A percentile compares a stretch with the other conserved stretches of the same genome.
Evolutionary conservation across 2,329 filamentous ascomycete genomes (phyloP).

Genomic region (Aspergillus sp.): DNA sequence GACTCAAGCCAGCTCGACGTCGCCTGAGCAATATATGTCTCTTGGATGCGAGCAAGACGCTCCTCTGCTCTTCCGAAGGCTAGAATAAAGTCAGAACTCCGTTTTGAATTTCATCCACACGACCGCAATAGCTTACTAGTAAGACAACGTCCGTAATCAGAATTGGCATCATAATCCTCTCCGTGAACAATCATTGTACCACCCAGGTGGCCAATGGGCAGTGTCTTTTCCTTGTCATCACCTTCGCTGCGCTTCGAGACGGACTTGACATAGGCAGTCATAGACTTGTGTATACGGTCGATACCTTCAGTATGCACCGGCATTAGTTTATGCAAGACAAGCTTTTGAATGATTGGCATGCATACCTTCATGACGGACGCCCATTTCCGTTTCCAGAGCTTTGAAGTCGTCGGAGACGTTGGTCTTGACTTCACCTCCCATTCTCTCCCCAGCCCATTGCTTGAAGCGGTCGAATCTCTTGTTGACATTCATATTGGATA

Average conservation of each 20-base stretch:
- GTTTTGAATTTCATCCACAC: not conserved
- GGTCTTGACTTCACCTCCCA: conserved; percentile 89
- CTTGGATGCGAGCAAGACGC: conserved; percentile 79
- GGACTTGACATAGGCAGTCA: conserved; percentile 84
- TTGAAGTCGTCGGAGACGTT: conserved; percentile 88
- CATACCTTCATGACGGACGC: conserved; percentile 79
- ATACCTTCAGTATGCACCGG: conserved; percentile 62
- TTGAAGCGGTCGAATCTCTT: conserved; percentile 95
- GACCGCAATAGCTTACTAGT: conserved; percentile 55
- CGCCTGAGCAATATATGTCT: conserved; percentile 74
- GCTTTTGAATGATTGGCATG: not conserved
- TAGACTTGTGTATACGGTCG: conserved; percentile 84
- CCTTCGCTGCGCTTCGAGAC: conserved; percentile 79
- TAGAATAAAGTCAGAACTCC: conserved; percentile 30
- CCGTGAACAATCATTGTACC: conserved; percentile 84
- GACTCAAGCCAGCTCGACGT: conserved; percentile 86
- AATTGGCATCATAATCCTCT: conserved; percentile 88
- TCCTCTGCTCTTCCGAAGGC: conserved; percentile 84
- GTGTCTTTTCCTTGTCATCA: conserved; percentile 83
- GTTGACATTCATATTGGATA: conserved; percentile 59
- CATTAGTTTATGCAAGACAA: conserved; percentile 11
- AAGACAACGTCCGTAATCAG: conserved; percentile 86
- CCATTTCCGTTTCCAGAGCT: conserved; percentile 85
- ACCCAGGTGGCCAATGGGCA: conserved; percentile 77
- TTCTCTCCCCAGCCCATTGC: conserved; percentile 97